A percentile compares a stretch with the other conserved stretches of the same genome.
These are phyloP conservation scores for Beauveria bassiana DNA, from an alignment of 2,329 filamentous ascomycete genomes.

Conservation along the genomic window DNA sequence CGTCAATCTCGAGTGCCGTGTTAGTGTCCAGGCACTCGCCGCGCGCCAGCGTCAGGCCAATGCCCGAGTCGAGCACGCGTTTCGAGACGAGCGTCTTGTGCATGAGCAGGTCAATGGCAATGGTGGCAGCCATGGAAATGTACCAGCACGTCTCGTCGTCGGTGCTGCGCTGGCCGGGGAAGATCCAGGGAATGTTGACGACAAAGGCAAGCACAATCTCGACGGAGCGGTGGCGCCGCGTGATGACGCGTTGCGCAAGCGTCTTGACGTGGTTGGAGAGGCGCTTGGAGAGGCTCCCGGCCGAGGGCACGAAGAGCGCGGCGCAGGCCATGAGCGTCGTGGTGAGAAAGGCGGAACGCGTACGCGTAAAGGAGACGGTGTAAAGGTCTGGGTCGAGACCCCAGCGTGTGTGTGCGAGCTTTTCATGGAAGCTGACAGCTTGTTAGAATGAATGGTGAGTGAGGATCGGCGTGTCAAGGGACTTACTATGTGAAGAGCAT, in stretches of 20 bases:
- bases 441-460: background rate
- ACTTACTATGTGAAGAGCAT: slow-evolving; percentile 57
- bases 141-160: slow-evolving; percentile 69
- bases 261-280: slow-evolving; percentile 56
- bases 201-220: slow-evolving; percentile 70
- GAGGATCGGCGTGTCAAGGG: too few species aligned
- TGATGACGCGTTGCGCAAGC: slow-evolving; percentile 55
- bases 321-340: slow-evolving; percentile 64
- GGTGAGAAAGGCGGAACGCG: slow-evolving; percentile 62
- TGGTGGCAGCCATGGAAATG: slow-evolving; percentile 60
- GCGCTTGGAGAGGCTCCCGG: slow-evolving; percentile 56
- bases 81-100: slow-evolving; percentile 61
- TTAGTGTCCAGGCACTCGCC: slow-evolving; percentile 63
- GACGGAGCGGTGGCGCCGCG: slow-evolving; percentile 57
- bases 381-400: slow-evolving; percentile 62
- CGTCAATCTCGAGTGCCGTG: slow-evolving; percentile 59
- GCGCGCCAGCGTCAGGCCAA: slow-evolving; percentile 42
- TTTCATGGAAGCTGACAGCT: slow-evolving; percentile 53
- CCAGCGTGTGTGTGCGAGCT: slow-evolving; percentile 66
- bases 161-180: slow-evolving; percentile 56
- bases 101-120: slow-evolving; percentile 60
- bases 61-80: slow-evolving; percentile 35
- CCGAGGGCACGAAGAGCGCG: slow-evolving; percentile 57
- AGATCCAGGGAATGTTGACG: slow-evolving; percentile 71
- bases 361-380: slow-evolving; percentile 56